A percentile compares a stretch with the other conserved stretches of the same genome.
These are phyloP conservation scores for Periglandula ipomoeae DNA, from an alignment of 2,329 filamentous ascomycete genomes.

Conservation along the genomic window DNA sequence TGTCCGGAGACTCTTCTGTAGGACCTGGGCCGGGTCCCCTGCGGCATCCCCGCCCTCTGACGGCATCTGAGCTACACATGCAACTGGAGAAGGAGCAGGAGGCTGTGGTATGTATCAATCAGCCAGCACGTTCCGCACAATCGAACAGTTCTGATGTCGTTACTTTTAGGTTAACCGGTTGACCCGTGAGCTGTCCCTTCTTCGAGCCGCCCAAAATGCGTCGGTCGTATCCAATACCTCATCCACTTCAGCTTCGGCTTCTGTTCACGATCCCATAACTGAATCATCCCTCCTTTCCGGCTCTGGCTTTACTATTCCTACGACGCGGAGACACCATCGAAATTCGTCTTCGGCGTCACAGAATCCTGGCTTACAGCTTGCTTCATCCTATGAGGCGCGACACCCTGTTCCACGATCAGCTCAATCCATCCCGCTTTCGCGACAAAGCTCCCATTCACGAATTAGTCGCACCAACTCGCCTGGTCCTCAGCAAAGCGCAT, in stretches of 20 bases:
- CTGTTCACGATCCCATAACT: slow-evolving; percentile 36
- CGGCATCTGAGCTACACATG: slow-evolving; percentile 78
- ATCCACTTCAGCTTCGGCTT: slow-evolving; percentile 47
- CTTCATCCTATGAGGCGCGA: slow-evolving; percentile 28
- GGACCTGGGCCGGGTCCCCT: slow-evolving; percentile 60
- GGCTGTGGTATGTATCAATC: slow-evolving; percentile 57
- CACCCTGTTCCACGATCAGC: slow-evolving; percentile 37
- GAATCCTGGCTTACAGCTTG: slow-evolving; percentile 28
- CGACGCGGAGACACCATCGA: slow-evolving; percentile 45
- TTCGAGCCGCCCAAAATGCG: slow-evolving; percentile 63
- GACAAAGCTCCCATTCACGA: slow-evolving; percentile 47
- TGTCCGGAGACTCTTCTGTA: slow-evolving; percentile 31
- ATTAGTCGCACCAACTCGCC: slow-evolving; percentile 43
- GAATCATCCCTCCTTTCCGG: slow-evolving; percentile 47
- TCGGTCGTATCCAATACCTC: slow-evolving; percentile 59
- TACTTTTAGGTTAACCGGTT: slow-evolving; percentile 71
- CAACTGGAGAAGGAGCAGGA: slow-evolving; percentile 94
- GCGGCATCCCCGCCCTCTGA: slow-evolving; percentile 79
- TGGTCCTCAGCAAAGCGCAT: slow-evolving; percentile 33
- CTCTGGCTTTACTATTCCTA: slow-evolving; percentile 48
- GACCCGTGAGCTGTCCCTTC: slow-evolving; percentile 74
- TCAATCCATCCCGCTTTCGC: slow-evolving; percentile 35
- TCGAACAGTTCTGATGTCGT: background rate
- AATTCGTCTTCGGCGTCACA: slow-evolving; percentile 51
- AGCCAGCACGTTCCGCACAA: background rate